A percentile compares a stretch with the other conserved stretches of the same genome.
These are phyloP conservation scores for Sugiyamaella floridensis DNA, from an alignment of 805 yeast species.

Conservation along the genomic window DNA sequence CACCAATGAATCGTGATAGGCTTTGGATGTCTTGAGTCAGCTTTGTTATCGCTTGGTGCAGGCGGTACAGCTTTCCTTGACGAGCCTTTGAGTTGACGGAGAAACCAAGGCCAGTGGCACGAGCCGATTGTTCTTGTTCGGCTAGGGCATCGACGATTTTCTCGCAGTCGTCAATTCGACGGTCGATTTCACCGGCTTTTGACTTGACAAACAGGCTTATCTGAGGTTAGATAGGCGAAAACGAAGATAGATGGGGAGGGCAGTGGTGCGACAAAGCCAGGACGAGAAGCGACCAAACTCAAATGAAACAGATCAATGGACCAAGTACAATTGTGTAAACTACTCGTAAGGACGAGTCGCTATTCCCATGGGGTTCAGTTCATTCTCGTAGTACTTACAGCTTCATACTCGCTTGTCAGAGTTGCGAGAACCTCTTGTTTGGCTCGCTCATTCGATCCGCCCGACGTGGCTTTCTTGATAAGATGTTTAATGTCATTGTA, in stretches of 20 bases:
- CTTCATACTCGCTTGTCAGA: slow-evolving; percentile 3
- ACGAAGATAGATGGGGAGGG: not conserved
- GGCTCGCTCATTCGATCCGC: not conserved
- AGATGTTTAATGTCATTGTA: slow-evolving; percentile 67
- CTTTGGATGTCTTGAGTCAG: slow-evolving; percentile 51
- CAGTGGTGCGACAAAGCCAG: too few relatives aligned
- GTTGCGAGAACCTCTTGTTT: slow-evolving; percentile 2
- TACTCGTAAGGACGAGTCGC: too few relatives aligned
- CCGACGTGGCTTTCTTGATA: slow-evolving; percentile 52
- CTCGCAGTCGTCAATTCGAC: slow-evolving; percentile 39
- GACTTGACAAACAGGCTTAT: slow-evolving; percentile 53
- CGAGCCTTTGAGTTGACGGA: slow-evolving; percentile 16
- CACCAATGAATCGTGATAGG: slow-evolving; percentile 59
- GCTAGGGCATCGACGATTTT: slow-evolving; percentile 31
- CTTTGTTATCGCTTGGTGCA: slow-evolving; percentile 35
- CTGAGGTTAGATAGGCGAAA: not conserved
- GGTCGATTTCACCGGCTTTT: slow-evolving; percentile 62
- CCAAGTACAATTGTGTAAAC: too few relatives aligned
- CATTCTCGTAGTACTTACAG: not conserved
- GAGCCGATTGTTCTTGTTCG: slow-evolving; percentile 13
- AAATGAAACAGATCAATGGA: too few relatives aligned
- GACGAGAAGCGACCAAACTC: too few relatives aligned
- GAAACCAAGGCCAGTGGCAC: slow-evolving; percentile 3
- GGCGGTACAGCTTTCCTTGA: slow-evolving; percentile 21
- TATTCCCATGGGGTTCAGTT: too few relatives aligned